phyloP scores from a whole-genome alignment of 306 rosid species.

The Argentina anserina region DNA sequence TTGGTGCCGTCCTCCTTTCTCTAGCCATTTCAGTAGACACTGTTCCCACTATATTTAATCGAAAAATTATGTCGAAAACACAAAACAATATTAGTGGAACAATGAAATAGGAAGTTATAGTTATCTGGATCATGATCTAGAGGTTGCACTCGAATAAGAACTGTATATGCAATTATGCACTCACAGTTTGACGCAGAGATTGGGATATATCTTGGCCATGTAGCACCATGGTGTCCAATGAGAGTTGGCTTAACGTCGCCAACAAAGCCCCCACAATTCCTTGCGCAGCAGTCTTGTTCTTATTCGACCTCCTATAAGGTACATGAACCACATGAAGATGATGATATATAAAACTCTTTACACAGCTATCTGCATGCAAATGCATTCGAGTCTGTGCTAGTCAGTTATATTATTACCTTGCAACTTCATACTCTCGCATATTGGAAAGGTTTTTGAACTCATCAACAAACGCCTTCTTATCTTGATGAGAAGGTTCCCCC shows the following conservation, averaged over 20 bases:
- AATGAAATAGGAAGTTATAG: background rate
- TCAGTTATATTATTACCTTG: constrained; percentile 10
- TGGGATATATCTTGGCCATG: constrained; percentile 62
- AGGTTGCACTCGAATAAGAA: background rate
- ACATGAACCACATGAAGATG: background rate
- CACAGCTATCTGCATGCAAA: too few species aligned
- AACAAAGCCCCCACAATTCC: constrained; percentile 53
- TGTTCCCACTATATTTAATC: constrained; percentile 55
- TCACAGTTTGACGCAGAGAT: constrained; percentile 53
- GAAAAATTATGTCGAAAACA: background rate
- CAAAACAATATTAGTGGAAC: background rate
- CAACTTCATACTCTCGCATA: constrained; percentile 14
- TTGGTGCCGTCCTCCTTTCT: constrained; percentile 48
- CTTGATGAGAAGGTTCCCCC: background rate
- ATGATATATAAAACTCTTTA: background rate
- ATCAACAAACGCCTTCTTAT: constrained; percentile 41
- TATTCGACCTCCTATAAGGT: constrained; percentile 55
- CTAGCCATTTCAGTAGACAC: constrained; percentile 71
- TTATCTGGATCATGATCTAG: background rate
- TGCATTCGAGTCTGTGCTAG: background rate
- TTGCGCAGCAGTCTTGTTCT: constrained; percentile 31
- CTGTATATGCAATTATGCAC: too few species aligned
- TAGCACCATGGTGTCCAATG: constrained; percentile 49
- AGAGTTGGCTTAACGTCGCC: constrained; percentile 56
- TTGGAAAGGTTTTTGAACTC: constrained; percentile 30